These are phyloP conservation scores for Hypoxylon intermedium DNA, from an alignment of 495 filamentous ascomycete species.

Conservation along the genomic window DNA sequence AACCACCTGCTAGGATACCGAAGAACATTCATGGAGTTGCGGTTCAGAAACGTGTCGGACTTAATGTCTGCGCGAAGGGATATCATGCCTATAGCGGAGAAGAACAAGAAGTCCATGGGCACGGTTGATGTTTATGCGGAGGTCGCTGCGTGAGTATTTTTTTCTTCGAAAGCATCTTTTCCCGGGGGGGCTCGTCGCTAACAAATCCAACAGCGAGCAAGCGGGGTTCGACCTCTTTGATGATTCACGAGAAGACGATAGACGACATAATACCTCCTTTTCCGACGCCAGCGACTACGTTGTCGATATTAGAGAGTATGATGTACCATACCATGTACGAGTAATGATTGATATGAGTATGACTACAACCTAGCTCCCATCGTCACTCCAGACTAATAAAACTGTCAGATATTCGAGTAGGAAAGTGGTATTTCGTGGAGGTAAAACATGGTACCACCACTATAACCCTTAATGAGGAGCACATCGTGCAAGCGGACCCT, in stretches of 20 bases:
- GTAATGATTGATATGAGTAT: slow-evolving; percentile 93
- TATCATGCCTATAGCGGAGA: slow-evolving; percentile 90
- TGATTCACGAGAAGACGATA: slow-evolving; percentile 81
- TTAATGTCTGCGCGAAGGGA: slow-evolving; percentile 80
- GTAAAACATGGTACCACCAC: slow-evolving; percentile 88
- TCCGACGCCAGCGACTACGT: slow-evolving; percentile 95
- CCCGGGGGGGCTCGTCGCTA: slow-evolving; percentile 26
- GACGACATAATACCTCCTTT: slow-evolving; percentile 77
- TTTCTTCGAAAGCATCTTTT: neutral
- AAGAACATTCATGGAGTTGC: slow-evolving; percentile 81
- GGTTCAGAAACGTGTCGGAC: slow-evolving; percentile 86
- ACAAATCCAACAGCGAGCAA: slow-evolving; percentile 65
- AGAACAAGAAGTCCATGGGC: slow-evolving; percentile 92
- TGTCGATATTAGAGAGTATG: slow-evolving; percentile 98
- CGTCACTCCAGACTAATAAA: slow-evolving; percentile 32
- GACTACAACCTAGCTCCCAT: slow-evolving; percentile 24
- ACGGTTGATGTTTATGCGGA: slow-evolving; percentile 99
- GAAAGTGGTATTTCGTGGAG: slow-evolving; percentile 96
- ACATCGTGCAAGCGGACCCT: slow-evolving; percentile 86
- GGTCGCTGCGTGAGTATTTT: slow-evolving; percentile 75
- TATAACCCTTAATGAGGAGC: slow-evolving; percentile 84
- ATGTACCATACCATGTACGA: slow-evolving; percentile 98
- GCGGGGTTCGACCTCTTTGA: slow-evolving; percentile 96
- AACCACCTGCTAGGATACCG: slow-evolving; percentile 95
- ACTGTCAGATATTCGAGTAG: slow-evolving; percentile 82